Evolutionary conservation across 805 yeast genomes (phyloP), one percentile per base, ranked within the genome.

Genomic region (Wickerhamomyces sydowiorum): DNA sequence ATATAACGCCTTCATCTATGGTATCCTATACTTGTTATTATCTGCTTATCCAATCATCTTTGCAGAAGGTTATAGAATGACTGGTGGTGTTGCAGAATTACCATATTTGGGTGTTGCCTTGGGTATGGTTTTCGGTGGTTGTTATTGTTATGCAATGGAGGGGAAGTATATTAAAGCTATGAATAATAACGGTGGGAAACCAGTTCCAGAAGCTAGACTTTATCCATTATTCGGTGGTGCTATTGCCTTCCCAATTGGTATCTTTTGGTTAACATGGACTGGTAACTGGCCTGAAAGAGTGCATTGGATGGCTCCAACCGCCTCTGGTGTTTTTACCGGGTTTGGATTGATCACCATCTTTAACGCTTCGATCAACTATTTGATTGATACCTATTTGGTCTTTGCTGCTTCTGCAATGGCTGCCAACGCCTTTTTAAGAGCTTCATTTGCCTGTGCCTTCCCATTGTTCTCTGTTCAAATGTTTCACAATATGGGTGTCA

Each of bases 191-290:
- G 75, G 73, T 31, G 81, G 81, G 37, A 69, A 65, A 47, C 76
- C 80, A 24, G 75, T 81, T 17, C 95, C 96, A 0, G 96, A 89
- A 62, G 83, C 80, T 28, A 78, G 96, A 62, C 68, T 89, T 43
- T 78, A 81, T 15, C 80, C 90, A 27, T 77, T 88, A 83, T 75
- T 86, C 64, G 62, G 73, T 34, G 90, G 95, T 25, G 80, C 82
- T 20, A 49, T 86, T 41, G 57, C 73, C 8, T 86, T 89, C 67
- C 83, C 95, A 23, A 68, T 78, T 40, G 96, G 96, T 40, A 67
- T 88, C 47, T 71, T 88, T 54, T 85, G 96, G 96, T 71, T 89
- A 60, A 77, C 86, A 43, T 89, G 96, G 96, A 69, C 91, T 9
- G 96, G 96, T 57, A 74, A 77, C 48, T 89, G 80, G 62, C 81